These are phyloP conservation scores for Teunomyces gatunensis DNA, from an alignment of 805 yeast genomes.

Conservation along the genomic window DNA sequence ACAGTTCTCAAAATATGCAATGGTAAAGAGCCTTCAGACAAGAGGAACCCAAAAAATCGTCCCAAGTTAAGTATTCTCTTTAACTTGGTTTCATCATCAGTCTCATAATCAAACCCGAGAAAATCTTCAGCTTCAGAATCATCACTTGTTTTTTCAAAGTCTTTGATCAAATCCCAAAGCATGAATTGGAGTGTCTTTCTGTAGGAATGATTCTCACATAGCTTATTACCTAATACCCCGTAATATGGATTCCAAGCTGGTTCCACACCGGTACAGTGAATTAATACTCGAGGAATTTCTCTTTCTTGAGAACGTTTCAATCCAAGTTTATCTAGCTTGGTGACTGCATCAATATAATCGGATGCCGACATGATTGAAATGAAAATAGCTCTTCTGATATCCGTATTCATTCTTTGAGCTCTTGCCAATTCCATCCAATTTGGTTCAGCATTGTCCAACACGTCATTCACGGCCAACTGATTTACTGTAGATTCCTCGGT, in stretches of 20 bases:
- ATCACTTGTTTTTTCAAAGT: constrained; percentile 53
- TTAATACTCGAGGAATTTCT: constrained; percentile 80
- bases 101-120: constrained; percentile 33
- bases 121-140: constrained; percentile 44
- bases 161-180: constrained; percentile 82
- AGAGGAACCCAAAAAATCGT: constrained; percentile 71
- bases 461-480: constrained; percentile 50
- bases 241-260: constrained; percentile 87
- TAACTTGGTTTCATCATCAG: constrained; percentile 54
- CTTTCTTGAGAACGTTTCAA: constrained; percentile 77
- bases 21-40: constrained; percentile 71
- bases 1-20: constrained; percentile 71
- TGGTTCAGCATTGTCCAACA: constrained; percentile 69
- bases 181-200: constrained; percentile 84
- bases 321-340: constrained; percentile 74
- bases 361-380: constrained; percentile 93
- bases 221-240: constrained; percentile 70
- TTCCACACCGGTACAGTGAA: constrained; percentile 86
- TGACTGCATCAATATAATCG: constrained; percentile 84
- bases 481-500: constrained; percentile 24
- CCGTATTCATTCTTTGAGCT: constrained; percentile 91
- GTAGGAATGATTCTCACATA: constrained; percentile 71
- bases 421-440: constrained; percentile 88
- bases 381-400: constrained; percentile 88
- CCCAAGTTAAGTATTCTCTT: constrained; percentile 70